A percentile compares a stretch with the other conserved stretches of the same genome.
Conservation (phyloP, 345 rosid species). For the Turnera subulata region DNA sequence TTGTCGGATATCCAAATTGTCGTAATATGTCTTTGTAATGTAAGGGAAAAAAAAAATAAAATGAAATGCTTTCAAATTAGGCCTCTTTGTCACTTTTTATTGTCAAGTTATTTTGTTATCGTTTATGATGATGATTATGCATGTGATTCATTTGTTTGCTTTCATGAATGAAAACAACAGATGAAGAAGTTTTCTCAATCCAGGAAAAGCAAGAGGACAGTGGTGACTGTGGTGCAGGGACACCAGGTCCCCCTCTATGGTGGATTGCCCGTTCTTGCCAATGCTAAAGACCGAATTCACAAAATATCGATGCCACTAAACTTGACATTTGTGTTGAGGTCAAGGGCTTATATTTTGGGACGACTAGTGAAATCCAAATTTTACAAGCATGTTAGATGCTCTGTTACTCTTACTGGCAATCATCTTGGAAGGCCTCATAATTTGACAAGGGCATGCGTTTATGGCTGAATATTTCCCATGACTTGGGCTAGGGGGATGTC, state of each 20-base stretch:
- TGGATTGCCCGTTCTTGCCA: slow-evolving; percentile 44
- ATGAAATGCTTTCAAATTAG: too few relatives aligned
- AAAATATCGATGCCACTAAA: slow-evolving; percentile 57
- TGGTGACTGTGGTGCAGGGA: slow-evolving; percentile 53
- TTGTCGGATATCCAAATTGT: too few relatives aligned
- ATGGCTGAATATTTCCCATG: slow-evolving; percentile 21
- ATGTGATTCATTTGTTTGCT: too few relatives aligned
- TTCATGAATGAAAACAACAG: slow-evolving; percentile 19
- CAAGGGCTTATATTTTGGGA: slow-evolving; percentile 81
- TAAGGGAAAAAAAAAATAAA: too few relatives aligned
- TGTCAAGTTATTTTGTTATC: too few relatives aligned
- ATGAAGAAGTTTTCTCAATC: slow-evolving; percentile 75
- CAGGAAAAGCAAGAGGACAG: slow-evolving; percentile 43
- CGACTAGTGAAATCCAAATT: slow-evolving; percentile 46
- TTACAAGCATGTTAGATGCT: slow-evolving; percentile 48
- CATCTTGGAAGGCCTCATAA: slow-evolving; percentile 55
- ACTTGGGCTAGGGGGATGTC: neutral
- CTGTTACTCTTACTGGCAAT: slow-evolving; percentile 49
- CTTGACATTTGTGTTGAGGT: slow-evolving; percentile 67
- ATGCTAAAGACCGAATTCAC: slow-evolving; percentile 31
- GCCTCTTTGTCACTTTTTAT: too few relatives aligned
- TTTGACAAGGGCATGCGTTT: slow-evolving; percentile 46
- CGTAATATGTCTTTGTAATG: too few relatives aligned
- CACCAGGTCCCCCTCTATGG: slow-evolving; percentile 86
- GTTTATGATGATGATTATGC: too few relatives aligned